Percentiles rank a stretch among this genome's conserved stretches.
Conservation (phyloP, 371 early-diverging fungal genomes). For the Phascolomyces articulosus region DNA sequence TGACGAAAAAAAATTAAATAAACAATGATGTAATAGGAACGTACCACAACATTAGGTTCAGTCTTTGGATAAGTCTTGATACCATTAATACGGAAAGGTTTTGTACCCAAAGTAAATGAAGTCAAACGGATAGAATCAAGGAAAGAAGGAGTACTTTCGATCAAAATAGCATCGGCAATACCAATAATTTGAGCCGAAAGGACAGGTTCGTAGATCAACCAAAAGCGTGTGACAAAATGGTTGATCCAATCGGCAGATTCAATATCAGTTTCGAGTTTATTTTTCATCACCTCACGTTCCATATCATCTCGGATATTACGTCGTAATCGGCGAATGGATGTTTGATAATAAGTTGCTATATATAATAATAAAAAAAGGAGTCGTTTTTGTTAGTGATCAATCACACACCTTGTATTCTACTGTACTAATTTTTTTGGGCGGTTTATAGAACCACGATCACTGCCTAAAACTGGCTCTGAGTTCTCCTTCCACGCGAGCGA, state of each 20-base stretch:
- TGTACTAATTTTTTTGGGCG: neutral
- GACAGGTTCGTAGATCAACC: conserved; percentile 95
- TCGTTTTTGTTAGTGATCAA: neutral
- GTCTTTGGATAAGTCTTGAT: conserved; percentile 83
- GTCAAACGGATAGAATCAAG: conserved; percentile 90
- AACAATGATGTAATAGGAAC: conserved; percentile 14
- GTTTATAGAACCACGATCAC: neutral
- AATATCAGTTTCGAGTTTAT: conserved; percentile 57
- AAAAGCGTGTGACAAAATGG: conserved; percentile 82
- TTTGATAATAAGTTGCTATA: conserved; percentile 76
- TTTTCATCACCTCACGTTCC: conserved; percentile 61
- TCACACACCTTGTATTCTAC: neutral
- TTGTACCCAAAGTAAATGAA: conserved; percentile 96
- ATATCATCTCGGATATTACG: conserved; percentile 76
- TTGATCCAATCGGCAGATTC: conserved; percentile 99
- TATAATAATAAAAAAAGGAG: neutral
- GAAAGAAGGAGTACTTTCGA: conserved; percentile 87
- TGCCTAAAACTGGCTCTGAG: neutral
- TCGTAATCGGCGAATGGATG: conserved; percentile 73
- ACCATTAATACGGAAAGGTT: conserved; percentile 93
- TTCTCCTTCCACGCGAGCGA: conserved; percentile 6
- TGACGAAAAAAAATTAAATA: too few species aligned
- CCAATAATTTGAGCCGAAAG: conserved; percentile 82
- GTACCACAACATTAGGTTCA: conserved; percentile 86
- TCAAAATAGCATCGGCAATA: conserved; percentile 77